Evolutionary conservation across 768 basidiomycete genomes (phyloP).

Genomic region (Lactifluus hygrophoroides): DNA sequence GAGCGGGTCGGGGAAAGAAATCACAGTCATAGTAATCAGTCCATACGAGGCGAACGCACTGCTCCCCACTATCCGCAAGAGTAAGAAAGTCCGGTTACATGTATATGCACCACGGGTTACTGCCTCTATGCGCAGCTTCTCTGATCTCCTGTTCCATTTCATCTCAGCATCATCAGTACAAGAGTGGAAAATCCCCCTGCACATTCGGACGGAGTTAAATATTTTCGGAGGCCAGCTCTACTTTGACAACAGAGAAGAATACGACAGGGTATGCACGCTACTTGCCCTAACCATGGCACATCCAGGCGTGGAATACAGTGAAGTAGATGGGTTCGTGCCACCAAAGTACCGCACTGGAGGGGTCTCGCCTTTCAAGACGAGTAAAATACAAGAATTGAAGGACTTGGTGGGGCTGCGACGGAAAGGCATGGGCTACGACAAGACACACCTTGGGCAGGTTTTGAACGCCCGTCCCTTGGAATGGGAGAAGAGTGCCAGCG

Average conservation of each 20-base stretch:
- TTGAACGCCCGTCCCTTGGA: background rate
- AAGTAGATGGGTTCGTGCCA: slow-evolving; percentile 10
- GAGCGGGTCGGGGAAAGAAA: slow-evolving; percentile 1
- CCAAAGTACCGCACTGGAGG: background rate
- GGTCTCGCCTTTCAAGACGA: background rate
- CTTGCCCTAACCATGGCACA: slow-evolving; percentile 13
- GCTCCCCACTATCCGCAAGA: slow-evolving; percentile 8
- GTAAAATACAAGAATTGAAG: background rate
- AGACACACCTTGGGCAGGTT: slow-evolving; percentile 3
- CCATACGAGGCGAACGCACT: slow-evolving; percentile 14
- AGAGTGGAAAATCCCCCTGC: background rate
- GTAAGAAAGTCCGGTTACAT: slow-evolving; percentile 8
- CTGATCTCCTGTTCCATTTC: slow-evolving; percentile 1
- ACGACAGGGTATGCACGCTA: slow-evolving; percentile 6
- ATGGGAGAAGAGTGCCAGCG: no score
- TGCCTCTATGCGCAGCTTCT: slow-evolving; percentile 7
- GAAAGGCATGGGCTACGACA: background rate
- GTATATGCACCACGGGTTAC: slow-evolving; percentile 8
- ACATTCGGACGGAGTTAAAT: slow-evolving; percentile 2
- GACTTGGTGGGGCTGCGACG: background rate
- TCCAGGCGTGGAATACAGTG: background rate
- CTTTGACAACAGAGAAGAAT: slow-evolving; percentile 12
- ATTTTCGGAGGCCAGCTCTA: slow-evolving; percentile 15
- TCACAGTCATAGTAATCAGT: slow-evolving; percentile 3
- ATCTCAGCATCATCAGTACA: background rate